A percentile compares a stretch with the other conserved stretches of the same genome.
Conservation (phyloP, 352 stramenopile species). For the Phytophthora pistaciae region DNA sequence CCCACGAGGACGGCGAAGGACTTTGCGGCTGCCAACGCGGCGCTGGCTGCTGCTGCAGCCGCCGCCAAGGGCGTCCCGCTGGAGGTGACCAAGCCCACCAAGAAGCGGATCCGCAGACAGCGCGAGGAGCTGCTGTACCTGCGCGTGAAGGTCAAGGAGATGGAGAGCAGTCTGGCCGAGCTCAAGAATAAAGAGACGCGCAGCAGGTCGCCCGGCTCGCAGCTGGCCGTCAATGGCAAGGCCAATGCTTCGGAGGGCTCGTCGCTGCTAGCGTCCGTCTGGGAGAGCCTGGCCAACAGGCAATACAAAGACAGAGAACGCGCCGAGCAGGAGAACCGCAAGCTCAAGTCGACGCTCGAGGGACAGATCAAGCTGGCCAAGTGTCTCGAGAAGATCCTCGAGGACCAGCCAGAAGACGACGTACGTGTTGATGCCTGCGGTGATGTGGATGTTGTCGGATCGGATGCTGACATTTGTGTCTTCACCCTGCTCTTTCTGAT, state of each 20-base stretch:
- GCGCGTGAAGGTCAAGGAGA: constrained; percentile 51
- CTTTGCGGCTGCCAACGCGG: constrained; percentile 21
- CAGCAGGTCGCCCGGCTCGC: constrained; percentile 9
- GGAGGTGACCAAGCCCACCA: constrained; percentile 32
- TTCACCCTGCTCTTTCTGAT: not conserved
- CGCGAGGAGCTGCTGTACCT: constrained; percentile 55
- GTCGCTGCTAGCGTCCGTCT: constrained; percentile 39
- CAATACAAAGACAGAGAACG: constrained; percentile 50
- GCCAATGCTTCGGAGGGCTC: constrained; percentile 11
- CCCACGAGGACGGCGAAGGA: constrained; percentile 24
- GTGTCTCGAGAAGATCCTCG: constrained; percentile 49
- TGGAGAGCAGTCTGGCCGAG: constrained; percentile 44
- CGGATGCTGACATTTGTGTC: constrained; percentile 9
- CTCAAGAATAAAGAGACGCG: constrained; percentile 23
- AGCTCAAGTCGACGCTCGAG: constrained; percentile 46
- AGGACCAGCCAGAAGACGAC: constrained; percentile 34
- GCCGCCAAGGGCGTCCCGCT: constrained; percentile 2
- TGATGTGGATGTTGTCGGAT: not conserved
- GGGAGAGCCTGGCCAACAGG: constrained; percentile 46
- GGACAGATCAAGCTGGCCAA: constrained; percentile 51
- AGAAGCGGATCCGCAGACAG: constrained; percentile 53
- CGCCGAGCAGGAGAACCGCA: constrained; percentile 50
- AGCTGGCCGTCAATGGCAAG: constrained; percentile 25
- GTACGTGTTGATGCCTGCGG: constrained; percentile 12
- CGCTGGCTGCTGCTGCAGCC: constrained; percentile 9